Evolutionary conservation across 1,284 basidiomycete species (phyloP).

Genomic region (Puccinia polysora): DNA sequence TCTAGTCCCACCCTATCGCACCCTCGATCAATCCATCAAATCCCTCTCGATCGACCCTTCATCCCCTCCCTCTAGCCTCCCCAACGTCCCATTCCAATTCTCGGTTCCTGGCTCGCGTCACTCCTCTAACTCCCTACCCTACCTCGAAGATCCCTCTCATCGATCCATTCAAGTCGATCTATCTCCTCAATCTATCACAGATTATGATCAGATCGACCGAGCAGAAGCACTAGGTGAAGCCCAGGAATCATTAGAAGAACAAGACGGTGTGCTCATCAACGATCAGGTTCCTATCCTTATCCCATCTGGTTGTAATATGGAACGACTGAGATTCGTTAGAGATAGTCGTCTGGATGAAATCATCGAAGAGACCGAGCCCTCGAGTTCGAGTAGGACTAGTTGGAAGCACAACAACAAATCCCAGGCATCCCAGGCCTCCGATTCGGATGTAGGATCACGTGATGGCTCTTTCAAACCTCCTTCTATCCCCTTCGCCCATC

Average conservation of each 20-base stretch:
- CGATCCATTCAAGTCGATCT: neutral
- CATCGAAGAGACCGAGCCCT: constrained; percentile 34
- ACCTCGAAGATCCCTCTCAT: constrained; percentile 7
- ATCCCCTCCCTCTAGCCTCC: constrained; percentile 1
- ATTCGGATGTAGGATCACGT: constrained; percentile 17
- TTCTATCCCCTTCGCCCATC: constrained; percentile 43
- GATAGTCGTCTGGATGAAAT: constrained; percentile 34
- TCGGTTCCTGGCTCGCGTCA: constrained; percentile 10
- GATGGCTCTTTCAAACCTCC: constrained; percentile 26
- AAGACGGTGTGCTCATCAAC: neutral
- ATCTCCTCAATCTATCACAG: constrained; percentile 21
- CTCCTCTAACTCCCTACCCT: constrained; percentile 11
- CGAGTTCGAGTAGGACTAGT: constrained; percentile 14
- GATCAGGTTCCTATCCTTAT: constrained; percentile 3
- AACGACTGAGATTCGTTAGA: constrained; percentile 16
- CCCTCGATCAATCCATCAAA: constrained; percentile 8
- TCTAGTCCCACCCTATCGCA: constrained; percentile 1
- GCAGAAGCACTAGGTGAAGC: neutral
- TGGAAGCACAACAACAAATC: constrained; percentile 2
- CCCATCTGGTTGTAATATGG: constrained; percentile 15
- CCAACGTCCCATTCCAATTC: constrained; percentile 20
- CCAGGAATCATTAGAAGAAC: neutral
- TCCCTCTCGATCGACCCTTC: constrained; percentile 9
- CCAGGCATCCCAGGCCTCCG: constrained; percentile 9
- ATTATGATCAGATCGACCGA: neutral